A percentile compares a stretch with the other conserved stretches of the same genome.
Evolutionary conservation across 164 flowering plant genomes (phyloP).

Genomic region (Warburgia ugandensis): DNA sequence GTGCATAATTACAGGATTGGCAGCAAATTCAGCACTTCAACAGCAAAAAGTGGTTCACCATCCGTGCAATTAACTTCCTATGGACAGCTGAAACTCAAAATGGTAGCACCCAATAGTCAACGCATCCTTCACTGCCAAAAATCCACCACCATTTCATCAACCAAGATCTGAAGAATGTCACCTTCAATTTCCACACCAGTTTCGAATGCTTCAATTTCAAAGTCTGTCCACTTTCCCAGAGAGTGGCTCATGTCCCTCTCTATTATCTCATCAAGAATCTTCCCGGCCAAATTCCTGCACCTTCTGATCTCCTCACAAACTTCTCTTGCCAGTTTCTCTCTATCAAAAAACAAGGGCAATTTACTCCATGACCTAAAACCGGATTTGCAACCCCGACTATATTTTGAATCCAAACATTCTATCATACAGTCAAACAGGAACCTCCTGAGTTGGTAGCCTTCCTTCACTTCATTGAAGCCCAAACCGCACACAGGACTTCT

Average conservation of each 20-base stretch:
- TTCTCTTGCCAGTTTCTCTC: constrained; percentile 24
- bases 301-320: constrained; percentile 39
- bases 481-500: constrained; percentile 10
- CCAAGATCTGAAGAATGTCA: constrained; percentile 38
- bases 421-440: constrained; percentile 61
- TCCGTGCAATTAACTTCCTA: too few species aligned
- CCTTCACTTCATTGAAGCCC: constrained; percentile 30
- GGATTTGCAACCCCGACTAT: constrained; percentile 17
- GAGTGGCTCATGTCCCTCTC: constrained; percentile 68
- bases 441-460: constrained; percentile 24
- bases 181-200: constrained; percentile 31
- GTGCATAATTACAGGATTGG: too few species aligned
- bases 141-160: constrained; percentile 58
- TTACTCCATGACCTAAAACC: constrained; percentile 37
- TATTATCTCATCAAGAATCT: constrained; percentile 50
- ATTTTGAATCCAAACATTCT: constrained; percentile 50
- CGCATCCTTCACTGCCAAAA: constrained; percentile 23
- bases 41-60: too few species aligned
- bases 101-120: too few species aligned
- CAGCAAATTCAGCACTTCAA: too few species aligned
- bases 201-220: constrained; percentile 54
- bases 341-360: constrained; percentile 24
- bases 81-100: too few species aligned
- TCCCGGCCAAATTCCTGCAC: constrained; percentile 44
- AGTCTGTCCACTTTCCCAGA: constrained; percentile 61